Conservation (phyloP, 805 yeast species). For the Saccharomycopsis sp. region DNA sequence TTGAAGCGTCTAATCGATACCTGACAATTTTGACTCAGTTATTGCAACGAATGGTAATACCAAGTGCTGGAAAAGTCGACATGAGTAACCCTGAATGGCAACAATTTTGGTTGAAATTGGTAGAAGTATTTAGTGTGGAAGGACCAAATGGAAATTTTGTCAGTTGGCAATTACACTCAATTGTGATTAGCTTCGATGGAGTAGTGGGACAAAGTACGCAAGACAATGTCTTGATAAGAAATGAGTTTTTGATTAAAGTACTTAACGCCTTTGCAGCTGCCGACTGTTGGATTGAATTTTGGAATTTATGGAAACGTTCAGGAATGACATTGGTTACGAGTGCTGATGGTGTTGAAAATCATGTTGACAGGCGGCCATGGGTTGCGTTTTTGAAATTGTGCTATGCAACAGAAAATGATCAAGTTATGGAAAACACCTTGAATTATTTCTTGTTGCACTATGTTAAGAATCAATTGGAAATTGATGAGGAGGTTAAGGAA, state of each 20-base stretch:
- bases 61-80: too few species aligned
- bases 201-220: not conserved
- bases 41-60: not conserved
- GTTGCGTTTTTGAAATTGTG: slow-evolving; percentile 7
- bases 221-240: slow-evolving; percentile 9
- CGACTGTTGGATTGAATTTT: slow-evolving; percentile 6
- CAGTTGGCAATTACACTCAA: not conserved
- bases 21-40: not conserved
- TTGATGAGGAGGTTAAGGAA: not conserved
- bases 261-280: slow-evolving; percentile 1
- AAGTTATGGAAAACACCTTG: slow-evolving; percentile 6
- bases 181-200: not conserved
- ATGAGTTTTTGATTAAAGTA: slow-evolving; percentile 9
- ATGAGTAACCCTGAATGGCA: too few species aligned
- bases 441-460: slow-evolving; percentile 7
- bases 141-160: not conserved
- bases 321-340: slow-evolving; percentile 1
- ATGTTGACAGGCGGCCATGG: slow-evolving; percentile 19
- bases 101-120: not conserved
- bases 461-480: not conserved
- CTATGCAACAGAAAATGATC: not conserved
- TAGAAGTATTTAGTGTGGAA: not conserved
- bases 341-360: not conserved
- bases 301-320: slow-evolving; percentile 16
- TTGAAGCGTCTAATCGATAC: not conserved